Evolutionary conservation across 352 stramenopile genomes (phyloP), one percentile per base, ranked within the genome.

Genomic region (Globisporangium iwayamae): DNA sequence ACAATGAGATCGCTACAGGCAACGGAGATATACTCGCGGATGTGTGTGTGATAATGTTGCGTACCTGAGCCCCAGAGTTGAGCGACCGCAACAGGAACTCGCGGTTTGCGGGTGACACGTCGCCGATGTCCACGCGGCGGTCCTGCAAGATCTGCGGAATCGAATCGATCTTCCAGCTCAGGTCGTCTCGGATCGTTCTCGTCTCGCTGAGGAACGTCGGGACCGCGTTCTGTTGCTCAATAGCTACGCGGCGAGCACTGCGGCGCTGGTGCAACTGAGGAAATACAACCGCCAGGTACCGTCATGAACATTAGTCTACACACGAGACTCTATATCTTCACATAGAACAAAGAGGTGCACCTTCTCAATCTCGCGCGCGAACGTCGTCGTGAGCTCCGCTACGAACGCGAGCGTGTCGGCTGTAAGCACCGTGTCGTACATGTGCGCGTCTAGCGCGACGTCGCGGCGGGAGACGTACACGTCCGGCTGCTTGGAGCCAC

Each of bases 81-180:
- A 98, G 71, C 11, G 93, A 94, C 67, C 90, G 92, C 54, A 98
- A 91, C 18, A 98, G 73, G 69, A 98, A 93, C 67, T 95, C 88
- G 2, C 84, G 75, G 62, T 98, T 79, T 0, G 93, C 87, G 5
- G 94, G 93, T 3, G 79, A 87, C 4, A 90, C 80, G 58, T 97
- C 94, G 46, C 93, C 97, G 56, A 98, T 98, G 74, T 98, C 96
- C 10, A 99, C 94, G 32, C 94, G 84, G 54, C 96, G 89, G 67
- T 98, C 93, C 43, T 80, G 70, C 16, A 98, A 76, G 60, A 85
- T 81, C 7, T 60, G 60, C 4, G 92, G 92, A 38, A 90, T 72
- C 2, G 74, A 64, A 34, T 86, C 82, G 20, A 92, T 67, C 38
- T 61, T 72, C 87, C 87, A 94, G 30, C 60, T 73, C 14, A 67